phyloP scores from a whole-genome alignment of 495 filamentous ascomycete genomes.

The Xylaria intraflava region DNA sequence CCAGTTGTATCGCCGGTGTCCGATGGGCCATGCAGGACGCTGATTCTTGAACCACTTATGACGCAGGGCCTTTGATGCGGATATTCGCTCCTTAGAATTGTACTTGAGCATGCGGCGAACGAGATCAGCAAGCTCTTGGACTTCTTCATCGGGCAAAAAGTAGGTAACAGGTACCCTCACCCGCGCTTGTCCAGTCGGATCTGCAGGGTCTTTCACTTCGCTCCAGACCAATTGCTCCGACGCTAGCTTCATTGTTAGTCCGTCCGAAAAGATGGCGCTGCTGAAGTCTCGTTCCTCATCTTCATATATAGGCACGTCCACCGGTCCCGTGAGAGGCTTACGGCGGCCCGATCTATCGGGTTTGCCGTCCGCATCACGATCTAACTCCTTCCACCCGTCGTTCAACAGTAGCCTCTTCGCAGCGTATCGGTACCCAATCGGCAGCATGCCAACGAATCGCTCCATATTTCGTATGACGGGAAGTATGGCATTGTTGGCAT shows the following conservation, averaged over 20 bases:
- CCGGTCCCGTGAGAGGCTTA: background rate
- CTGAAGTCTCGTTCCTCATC: background rate
- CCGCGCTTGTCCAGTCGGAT: background rate
- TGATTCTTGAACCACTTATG: background rate
- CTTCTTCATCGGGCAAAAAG: slow-evolving; percentile 2
- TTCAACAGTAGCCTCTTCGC: background rate
- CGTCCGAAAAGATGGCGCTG: background rate
- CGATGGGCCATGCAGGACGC: background rate
- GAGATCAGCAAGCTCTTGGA: slow-evolving; percentile 7
- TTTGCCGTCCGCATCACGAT: background rate
- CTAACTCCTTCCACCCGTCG: background rate
- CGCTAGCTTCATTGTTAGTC: background rate
- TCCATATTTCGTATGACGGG: background rate
- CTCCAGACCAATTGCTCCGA: background rate
- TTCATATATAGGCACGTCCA: background rate
- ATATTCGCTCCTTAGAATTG: slow-evolving; percentile 8
- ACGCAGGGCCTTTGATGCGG: background rate
- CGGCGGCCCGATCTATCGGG: background rate
- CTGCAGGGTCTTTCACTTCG: background rate
- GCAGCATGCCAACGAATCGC: background rate
- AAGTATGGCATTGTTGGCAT: background rate
- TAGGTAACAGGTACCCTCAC: background rate
- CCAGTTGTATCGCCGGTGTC: background rate
- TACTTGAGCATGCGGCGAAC: slow-evolving; percentile 11
- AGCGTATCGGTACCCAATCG: background rate